Percentiles rank a stretch among this genome's conserved stretches.
These are phyloP conservation scores for Fusarium anguioides DNA, from an alignment of 2,329 filamentous ascomycete genomes.

Conservation along the genomic window DNA sequence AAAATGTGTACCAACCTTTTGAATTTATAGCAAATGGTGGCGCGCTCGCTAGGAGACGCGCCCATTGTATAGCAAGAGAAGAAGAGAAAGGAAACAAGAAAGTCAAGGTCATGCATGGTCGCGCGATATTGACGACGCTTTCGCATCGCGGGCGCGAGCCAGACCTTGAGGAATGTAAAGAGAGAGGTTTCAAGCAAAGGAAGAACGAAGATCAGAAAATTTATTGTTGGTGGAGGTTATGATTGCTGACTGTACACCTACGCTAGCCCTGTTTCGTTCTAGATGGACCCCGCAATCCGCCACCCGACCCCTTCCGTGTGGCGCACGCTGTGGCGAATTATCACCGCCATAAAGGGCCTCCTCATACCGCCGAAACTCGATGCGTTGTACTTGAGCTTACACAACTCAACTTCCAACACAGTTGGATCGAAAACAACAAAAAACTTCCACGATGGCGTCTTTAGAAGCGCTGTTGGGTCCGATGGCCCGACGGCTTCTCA, in stretches of 20 bases:
- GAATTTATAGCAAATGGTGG: slow-evolving; percentile 11
- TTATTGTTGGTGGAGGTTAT: slow-evolving; percentile 42
- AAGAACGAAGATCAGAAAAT: slow-evolving; percentile 39
- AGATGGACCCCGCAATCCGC: slow-evolving; percentile 40
- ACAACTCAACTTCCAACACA: slow-evolving; percentile 38
- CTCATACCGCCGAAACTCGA: slow-evolving; percentile 25
- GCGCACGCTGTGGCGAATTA: slow-evolving; percentile 50
- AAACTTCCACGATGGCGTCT: slow-evolving; percentile 63
- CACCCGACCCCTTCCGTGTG: slow-evolving; percentile 44
- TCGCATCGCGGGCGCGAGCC: slow-evolving; percentile 37
- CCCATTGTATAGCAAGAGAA: slow-evolving; percentile 9
- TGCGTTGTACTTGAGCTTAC: slow-evolving; percentile 28
- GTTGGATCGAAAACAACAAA: slow-evolving; percentile 37
- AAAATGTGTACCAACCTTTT: slow-evolving; percentile 60
- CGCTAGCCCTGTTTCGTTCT: slow-evolving; percentile 42
- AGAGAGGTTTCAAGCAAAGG: slow-evolving; percentile 24
- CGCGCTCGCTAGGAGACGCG: slow-evolving; percentile 13
- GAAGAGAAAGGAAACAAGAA: not conserved
- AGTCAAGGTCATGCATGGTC: slow-evolving; percentile 23
- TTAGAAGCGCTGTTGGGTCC: slow-evolving; percentile 68
- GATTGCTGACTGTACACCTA: slow-evolving; percentile 36
- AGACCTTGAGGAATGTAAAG: slow-evolving; percentile 41
- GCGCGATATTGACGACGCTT: slow-evolving; percentile 30
- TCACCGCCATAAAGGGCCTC: slow-evolving; percentile 42
- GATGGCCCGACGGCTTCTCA: slow-evolving; percentile 65